These are phyloP conservation scores for Tricholoma terreum DNA, from an alignment of 768 basidiomycete species.

Conservation along the genomic window DNA sequence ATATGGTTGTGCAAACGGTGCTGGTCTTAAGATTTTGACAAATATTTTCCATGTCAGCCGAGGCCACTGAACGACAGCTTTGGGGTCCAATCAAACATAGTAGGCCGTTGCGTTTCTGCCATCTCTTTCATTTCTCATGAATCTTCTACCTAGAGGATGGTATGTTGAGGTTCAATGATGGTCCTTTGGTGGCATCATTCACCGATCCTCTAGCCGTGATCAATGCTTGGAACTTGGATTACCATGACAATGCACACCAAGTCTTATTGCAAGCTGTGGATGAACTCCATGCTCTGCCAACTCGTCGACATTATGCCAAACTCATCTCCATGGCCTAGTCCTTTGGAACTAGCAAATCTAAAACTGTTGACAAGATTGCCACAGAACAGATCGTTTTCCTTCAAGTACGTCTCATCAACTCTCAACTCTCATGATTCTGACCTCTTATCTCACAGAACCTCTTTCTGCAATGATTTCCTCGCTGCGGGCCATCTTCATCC, in stretches of 20 bases:
- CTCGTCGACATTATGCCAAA: neutral
- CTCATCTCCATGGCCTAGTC: neutral
- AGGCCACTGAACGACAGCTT: no score
- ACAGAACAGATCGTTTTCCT: neutral
- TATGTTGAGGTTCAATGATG: neutral
- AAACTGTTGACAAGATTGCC: neutral
- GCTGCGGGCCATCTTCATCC: constrained; percentile 21
- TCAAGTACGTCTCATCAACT: constrained; percentile 19
- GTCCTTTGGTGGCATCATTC: neutral
- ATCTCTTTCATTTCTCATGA: no score
- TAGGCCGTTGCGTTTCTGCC: no score
- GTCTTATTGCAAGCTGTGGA: neutral
- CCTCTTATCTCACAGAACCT: constrained; percentile 17
- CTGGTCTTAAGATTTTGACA: no score
- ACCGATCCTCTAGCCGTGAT: neutral
- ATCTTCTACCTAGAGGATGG: no score
- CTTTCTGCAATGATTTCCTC: constrained; percentile 26
- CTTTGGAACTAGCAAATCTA: neutral
- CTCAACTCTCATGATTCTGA: neutral
- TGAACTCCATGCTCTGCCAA: neutral
- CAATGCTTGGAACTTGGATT: neutral
- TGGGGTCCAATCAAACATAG: no score
- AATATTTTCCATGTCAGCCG: no score
- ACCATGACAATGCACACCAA: neutral
- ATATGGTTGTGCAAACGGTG: no score